These are phyloP conservation scores for Leccinellum rugosiceps DNA, from an alignment of 768 basidiomycete genomes.

Conservation along the genomic window DNA sequence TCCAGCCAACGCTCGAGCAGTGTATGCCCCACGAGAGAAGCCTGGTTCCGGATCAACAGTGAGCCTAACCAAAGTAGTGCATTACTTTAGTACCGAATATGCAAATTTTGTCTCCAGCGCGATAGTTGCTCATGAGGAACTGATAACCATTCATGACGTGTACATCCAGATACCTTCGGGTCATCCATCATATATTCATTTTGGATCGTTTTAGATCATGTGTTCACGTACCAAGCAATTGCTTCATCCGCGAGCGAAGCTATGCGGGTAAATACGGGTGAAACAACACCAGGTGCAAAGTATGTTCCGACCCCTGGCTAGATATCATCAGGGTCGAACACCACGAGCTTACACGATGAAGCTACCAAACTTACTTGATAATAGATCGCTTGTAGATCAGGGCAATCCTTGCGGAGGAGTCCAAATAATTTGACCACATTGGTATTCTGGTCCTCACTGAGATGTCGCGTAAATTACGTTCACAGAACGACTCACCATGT, in stretches of 20 bases:
- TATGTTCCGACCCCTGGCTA: slow-evolving; percentile 49
- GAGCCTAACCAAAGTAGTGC: not conserved
- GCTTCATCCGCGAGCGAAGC: slow-evolving; percentile 67
- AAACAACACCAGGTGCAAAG: slow-evolving; percentile 63
- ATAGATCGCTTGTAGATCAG: slow-evolving; percentile 57
- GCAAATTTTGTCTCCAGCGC: slow-evolving; percentile 69
- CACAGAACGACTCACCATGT: slow-evolving; percentile 35
- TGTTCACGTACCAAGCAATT: slow-evolving; percentile 58
- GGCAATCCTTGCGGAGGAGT: slow-evolving; percentile 55
- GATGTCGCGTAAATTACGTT: not conserved
- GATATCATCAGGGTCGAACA: not conserved
- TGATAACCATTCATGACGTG: slow-evolving; percentile 76
- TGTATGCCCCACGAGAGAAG: slow-evolving; percentile 72
- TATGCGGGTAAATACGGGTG: slow-evolving; percentile 53
- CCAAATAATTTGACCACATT: slow-evolving; percentile 71
- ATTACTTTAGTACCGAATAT: slow-evolving; percentile 58
- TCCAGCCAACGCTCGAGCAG: slow-evolving; percentile 70
- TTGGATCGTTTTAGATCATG: not conserved
- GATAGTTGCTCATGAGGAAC: slow-evolving; percentile 78
- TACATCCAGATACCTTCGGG: slow-evolving; percentile 57
- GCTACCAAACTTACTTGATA: slow-evolving; percentile 55
- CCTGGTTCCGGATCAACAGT: slow-evolving; percentile 39
- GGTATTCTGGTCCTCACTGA: slow-evolving; percentile 43
- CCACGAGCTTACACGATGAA: not conserved
- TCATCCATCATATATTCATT: not conserved